These are phyloP conservation scores for Pisolithus marmoratus DNA, from an alignment of 768 basidiomycete species.

Conservation along the genomic window DNA sequence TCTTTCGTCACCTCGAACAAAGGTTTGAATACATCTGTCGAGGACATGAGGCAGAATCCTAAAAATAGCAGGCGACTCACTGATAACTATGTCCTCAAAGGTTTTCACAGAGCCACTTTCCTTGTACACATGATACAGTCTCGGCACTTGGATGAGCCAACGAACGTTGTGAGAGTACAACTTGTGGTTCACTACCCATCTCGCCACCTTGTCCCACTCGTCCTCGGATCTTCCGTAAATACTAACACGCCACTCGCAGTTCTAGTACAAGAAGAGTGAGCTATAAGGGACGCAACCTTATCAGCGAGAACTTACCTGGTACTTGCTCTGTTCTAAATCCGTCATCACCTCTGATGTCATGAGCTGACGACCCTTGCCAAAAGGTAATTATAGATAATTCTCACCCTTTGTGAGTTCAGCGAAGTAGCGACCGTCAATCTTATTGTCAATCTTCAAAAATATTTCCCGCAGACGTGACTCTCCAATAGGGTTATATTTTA, in stretches of 20 bases:
- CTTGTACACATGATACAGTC: conserved; percentile 94
- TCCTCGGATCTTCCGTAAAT: conserved; percentile 79
- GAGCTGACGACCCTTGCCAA: neutral
- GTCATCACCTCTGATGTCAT: conserved; percentile 76
- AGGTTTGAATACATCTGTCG: conserved; percentile 82
- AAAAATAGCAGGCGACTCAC: conserved; percentile 41
- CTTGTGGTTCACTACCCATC: conserved; percentile 94
- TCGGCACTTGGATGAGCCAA: conserved; percentile 95
- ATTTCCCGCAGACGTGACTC: conserved; percentile 94
- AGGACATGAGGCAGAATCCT: neutral
- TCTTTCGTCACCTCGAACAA: conserved; percentile 95
- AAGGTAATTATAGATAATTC: conserved; percentile 6
- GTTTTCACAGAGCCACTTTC: conserved; percentile 74
- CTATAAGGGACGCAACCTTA: neutral
- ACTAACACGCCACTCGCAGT: conserved; percentile 95
- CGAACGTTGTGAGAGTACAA: conserved; percentile 94
- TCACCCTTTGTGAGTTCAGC: conserved; percentile 90
- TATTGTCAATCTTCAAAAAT: conserved; percentile 97
- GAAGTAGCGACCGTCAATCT: conserved; percentile 85
- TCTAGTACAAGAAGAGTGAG: conserved; percentile 37
- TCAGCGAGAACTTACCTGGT: conserved; percentile 56
- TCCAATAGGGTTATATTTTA: conserved; percentile 96
- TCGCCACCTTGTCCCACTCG: conserved; percentile 98
- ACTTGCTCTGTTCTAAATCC: conserved; percentile 98
- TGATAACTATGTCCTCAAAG: conserved; percentile 87